phyloP scores from a whole-genome alignment of 192 early-diverging fungal genomes.

The Coemansia pectinata region DNA sequence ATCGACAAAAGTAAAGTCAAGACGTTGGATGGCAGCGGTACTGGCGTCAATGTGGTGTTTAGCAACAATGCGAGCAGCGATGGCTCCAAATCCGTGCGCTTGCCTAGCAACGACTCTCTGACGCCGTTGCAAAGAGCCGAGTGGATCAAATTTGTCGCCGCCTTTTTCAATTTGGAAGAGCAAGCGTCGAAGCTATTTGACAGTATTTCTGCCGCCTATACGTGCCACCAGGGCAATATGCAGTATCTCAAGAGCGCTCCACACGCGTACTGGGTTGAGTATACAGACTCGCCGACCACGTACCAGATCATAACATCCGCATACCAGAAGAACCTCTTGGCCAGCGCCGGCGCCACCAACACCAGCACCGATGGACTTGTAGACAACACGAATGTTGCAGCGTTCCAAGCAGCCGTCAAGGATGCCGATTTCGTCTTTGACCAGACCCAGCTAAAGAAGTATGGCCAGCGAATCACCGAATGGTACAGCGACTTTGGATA shows the following conservation, averaged over 20 bases:
- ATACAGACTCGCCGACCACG: slow-evolving; percentile 39
- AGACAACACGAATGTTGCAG: slow-evolving; percentile 26
- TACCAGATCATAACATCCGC: slow-evolving; percentile 56
- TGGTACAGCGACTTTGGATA: slow-evolving; percentile 50
- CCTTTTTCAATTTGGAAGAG: slow-evolving; percentile 47
- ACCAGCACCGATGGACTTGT: slow-evolving; percentile 34
- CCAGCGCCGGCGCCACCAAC: slow-evolving; percentile 63
- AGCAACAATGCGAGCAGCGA: slow-evolving; percentile 32
- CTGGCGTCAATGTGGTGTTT: slow-evolving; percentile 30
- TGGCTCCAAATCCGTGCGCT: slow-evolving; percentile 24
- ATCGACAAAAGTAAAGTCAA: slow-evolving; percentile 28
- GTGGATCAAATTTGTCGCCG: slow-evolving; percentile 51
- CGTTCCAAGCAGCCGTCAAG: slow-evolving; percentile 56
- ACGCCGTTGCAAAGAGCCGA: slow-evolving; percentile 44
- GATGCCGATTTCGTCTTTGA: slow-evolving; percentile 68
- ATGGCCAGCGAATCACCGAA: slow-evolving; percentile 30
- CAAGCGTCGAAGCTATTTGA: slow-evolving; percentile 29
- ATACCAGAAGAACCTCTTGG: slow-evolving; percentile 60
- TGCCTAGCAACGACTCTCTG: slow-evolving; percentile 36
- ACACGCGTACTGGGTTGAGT: slow-evolving; percentile 64
- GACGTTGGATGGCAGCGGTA: slow-evolving; percentile 6
- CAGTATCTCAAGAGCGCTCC: slow-evolving; percentile 31
- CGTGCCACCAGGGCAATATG: slow-evolving; percentile 48
- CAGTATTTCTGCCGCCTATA: slow-evolving; percentile 39
- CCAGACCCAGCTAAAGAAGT: slow-evolving; percentile 56